Percentiles rank a stretch among this genome's conserved stretches.
Evolutionary conservation across 2,329 filamentous ascomycete genomes (phyloP).

Genomic region (Ceratocystis destructans): DNA sequence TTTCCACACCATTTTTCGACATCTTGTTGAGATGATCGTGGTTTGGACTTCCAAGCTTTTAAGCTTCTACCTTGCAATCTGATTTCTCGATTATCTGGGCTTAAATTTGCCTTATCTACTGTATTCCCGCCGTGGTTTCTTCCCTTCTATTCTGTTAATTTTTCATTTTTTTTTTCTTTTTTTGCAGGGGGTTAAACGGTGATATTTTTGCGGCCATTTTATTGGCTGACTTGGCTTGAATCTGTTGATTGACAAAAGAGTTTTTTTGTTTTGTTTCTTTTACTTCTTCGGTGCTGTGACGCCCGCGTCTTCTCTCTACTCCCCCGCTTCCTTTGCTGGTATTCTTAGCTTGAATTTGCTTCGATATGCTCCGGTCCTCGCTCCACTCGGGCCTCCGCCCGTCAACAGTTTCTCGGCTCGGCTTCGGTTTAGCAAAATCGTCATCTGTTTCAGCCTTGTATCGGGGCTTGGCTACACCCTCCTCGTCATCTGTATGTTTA

Average conservation of each 20-base stretch:
- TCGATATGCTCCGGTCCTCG: constrained; percentile 11
- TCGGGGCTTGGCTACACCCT: constrained; percentile 3
- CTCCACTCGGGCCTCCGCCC: constrained; percentile 13
- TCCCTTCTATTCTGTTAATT: not conserved
- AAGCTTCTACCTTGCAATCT: no score
- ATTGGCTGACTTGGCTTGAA: not conserved
- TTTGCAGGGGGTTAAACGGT: not conserved
- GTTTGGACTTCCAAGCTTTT: no score
- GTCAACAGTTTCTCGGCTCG: constrained; percentile 10
- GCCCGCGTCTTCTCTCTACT: not conserved
- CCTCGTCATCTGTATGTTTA: constrained; percentile 8
- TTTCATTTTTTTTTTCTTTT: not conserved
- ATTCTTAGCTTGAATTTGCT: not conserved
- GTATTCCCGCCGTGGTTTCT: not conserved
- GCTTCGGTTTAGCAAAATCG: not conserved
- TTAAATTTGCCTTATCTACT: not conserved
- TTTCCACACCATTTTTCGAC: no score
- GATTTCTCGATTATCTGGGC: no score
- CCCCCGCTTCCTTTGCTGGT: not conserved
- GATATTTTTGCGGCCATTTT: not conserved
- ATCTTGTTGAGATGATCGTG: no score
- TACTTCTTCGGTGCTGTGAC: not conserved
- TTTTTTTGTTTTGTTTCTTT: not conserved
- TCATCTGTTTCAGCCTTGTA: not conserved
- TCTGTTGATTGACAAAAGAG: not conserved